Evolutionary conservation across 768 basidiomycete genomes (phyloP).

Genomic region (Strobilomyces echinocephalus): DNA sequence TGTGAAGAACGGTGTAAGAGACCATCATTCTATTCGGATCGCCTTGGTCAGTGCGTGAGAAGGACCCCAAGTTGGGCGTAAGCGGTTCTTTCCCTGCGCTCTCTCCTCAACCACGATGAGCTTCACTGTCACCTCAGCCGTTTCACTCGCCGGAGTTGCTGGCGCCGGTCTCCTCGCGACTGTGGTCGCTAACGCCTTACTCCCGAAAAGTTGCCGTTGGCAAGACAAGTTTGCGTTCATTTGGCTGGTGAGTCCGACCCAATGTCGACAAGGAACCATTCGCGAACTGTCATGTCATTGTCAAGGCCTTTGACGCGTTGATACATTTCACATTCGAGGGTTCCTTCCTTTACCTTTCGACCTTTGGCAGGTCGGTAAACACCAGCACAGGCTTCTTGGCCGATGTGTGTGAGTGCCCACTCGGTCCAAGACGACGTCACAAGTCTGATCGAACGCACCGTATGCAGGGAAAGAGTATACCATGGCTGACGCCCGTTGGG

Average conservation of each 20-base stretch:
- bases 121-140: slow-evolving; percentile 56
- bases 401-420: slow-evolving; percentile 56
- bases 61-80: not conserved
- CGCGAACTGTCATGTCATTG: not conserved
- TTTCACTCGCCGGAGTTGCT: slow-evolving; percentile 58
- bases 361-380: slow-evolving; percentile 69
- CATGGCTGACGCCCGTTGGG: slow-evolving; percentile 79
- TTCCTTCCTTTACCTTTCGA: slow-evolving; percentile 73
- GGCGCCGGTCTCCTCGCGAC: slow-evolving; percentile 48
- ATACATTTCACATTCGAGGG: slow-evolving; percentile 80
- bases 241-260: slow-evolving; percentile 56
- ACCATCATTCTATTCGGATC: slow-evolving; percentile 20
- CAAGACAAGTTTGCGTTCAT: slow-evolving; percentile 69
- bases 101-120: slow-evolving; percentile 14
- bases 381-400: slow-evolving; percentile 66
- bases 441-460: not conserved
- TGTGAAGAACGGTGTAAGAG: slow-evolving; percentile 50
- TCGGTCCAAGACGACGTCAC: not conserved
- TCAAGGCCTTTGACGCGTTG: slow-evolving; percentile 71
- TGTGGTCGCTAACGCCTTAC: slow-evolving; percentile 46
- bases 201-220: slow-evolving; percentile 61
- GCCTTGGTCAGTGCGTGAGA: slow-evolving; percentile 2
- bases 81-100: not conserved
- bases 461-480: slow-evolving; percentile 77
- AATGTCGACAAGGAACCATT: not conserved